Conservation (phyloP, 768 basidiomycete species). For the Xerocomellus chrysenteron region DNA sequence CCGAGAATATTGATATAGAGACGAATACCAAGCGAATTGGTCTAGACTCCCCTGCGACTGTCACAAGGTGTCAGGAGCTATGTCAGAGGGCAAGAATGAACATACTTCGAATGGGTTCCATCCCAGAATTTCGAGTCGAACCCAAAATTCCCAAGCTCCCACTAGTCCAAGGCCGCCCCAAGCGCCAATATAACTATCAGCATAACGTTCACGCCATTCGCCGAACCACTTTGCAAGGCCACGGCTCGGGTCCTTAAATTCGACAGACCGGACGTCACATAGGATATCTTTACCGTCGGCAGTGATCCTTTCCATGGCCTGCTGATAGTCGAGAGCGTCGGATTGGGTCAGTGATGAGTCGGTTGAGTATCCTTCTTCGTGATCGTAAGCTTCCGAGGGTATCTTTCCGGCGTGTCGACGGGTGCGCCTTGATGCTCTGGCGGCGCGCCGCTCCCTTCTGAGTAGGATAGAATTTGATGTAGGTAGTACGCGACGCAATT, state of each 20-base stretch:
- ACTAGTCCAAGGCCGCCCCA: conserved; percentile 89
- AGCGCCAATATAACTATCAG: conserved; percentile 82
- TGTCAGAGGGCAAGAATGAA: conserved; percentile 3
- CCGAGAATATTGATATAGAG: conserved; percentile 72
- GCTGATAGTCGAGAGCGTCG: conserved; percentile 67
- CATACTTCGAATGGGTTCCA: conserved; percentile 86
- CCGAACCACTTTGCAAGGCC: conserved; percentile 67
- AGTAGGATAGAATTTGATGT: conserved; percentile 44
- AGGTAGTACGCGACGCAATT: conserved; percentile 54
- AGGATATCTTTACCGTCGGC: conserved; percentile 57
- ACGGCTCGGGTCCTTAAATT: conserved; percentile 76
- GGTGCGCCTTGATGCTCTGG: conserved; percentile 56
- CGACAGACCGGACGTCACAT: conserved; percentile 78
- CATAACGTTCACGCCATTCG: conserved; percentile 73
- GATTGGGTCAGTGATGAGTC: conserved; percentile 69
- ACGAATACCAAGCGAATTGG: conserved; percentile 80
- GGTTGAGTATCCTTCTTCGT: conserved; percentile 85
- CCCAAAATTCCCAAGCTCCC: conserved; percentile 94
- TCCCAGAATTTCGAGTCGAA: conserved; percentile 77
- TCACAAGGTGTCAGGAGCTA: conserved; percentile 4
- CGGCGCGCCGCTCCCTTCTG: conserved; percentile 56
- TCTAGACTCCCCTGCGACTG: conserved; percentile 62
- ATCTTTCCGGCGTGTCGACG: conserved; percentile 38
- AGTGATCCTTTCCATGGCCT: conserved; percentile 56
- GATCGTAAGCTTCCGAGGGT: conserved; percentile 21